Conservation (phyloP, 768 basidiomycete genomes). For the Royoungia palumana region DNA sequence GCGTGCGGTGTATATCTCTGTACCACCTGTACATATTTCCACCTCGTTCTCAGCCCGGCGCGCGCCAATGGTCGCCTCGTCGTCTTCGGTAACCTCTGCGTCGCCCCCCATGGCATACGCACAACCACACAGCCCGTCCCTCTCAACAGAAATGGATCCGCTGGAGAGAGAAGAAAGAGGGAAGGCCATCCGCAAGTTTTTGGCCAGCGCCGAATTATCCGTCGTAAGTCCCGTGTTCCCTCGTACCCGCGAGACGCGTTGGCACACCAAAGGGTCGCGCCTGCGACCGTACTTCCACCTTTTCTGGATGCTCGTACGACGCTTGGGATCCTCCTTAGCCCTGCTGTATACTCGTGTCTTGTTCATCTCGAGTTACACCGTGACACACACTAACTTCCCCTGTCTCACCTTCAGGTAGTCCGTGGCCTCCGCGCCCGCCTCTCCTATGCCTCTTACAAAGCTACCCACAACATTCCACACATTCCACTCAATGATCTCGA, state of each 20-base stretch:
- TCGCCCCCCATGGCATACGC: slow-evolving; percentile 71
- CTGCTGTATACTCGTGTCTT: slow-evolving; percentile 8
- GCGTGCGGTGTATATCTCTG: slow-evolving; percentile 15
- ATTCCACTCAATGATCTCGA: slow-evolving; percentile 71
- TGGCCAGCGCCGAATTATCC: slow-evolving; percentile 75
- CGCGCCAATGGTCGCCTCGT: slow-evolving; percentile 68
- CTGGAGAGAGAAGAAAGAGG: slow-evolving; percentile 59
- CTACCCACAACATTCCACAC: slow-evolving; percentile 66
- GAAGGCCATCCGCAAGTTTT: slow-evolving; percentile 69
- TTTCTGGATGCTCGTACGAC: slow-evolving; percentile 1
- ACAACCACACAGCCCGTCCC: slow-evolving; percentile 39
- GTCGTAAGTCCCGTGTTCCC: slow-evolving; percentile 55
- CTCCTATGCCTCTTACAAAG: slow-evolving; percentile 83
- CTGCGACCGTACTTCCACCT: slow-evolving; percentile 8
- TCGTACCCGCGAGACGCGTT: slow-evolving; percentile 48
- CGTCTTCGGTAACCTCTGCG: slow-evolving; percentile 78
- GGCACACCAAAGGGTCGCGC: slow-evolving; percentile 24
- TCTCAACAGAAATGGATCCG: slow-evolving; percentile 40
- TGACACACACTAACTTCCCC: slow-evolving; percentile 25
- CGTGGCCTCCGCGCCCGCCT: slow-evolving; percentile 77
- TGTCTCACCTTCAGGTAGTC: slow-evolving; percentile 58
- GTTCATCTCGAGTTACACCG: slow-evolving; percentile 5
- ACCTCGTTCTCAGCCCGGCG: slow-evolving; percentile 17
- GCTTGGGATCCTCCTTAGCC: neutral
- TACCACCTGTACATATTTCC: slow-evolving; percentile 17